Evolutionary conservation across 768 basidiomycete genomes (phyloP), one percentile per base, ranked within the genome.

Genomic region (Termitomyces sp.): DNA sequence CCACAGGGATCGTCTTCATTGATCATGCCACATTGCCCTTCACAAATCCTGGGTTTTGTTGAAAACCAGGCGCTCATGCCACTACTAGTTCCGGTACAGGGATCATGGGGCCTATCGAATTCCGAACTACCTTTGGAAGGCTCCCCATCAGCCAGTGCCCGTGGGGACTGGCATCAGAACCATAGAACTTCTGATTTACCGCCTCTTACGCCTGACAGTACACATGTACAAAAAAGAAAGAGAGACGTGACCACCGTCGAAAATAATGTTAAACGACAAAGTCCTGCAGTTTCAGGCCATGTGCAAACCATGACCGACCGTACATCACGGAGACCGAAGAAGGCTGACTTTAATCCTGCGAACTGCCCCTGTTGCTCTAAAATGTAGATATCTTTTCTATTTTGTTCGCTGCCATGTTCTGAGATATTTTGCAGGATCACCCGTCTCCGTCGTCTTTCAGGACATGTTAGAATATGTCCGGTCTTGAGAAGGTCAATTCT

Each of bases 241-340:
- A 49, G 48, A 37, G 10, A n/a, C 1, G 15, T 37, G 21, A 22
- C 22, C 10, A 24, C 15, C 5, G 2, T n/a, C 5, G 35, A 24
- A 0, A 37, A 26, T 17, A 15, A 17, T 12, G 14, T 9, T 17
- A 49, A n/a, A n/a, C 35, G 24, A 22, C 17, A 24, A 24, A 24
- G 26, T 11, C 11, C 22, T 37, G 15, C 22, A 8, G 22, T 12
- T 37, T 26, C 22, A 1, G 1, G 22, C 2, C 17, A 11, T n/a
- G 17, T 12, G n/a, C 9, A 1, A 2, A 6, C 17, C 17, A 2
- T 2, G 24, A 2, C 22, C 10, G 0, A 32, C 10, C 1, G 5
- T 37, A 17, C 15, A n/a, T 2, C 35, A n/a, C 21, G 17, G 35
- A 24, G 15, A 21, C 34, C 14, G 6, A 49, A 26, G 17, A 49